phyloP scores from a whole-genome alignment of 2,329 filamentous ascomycete species.

The Paraphaeosphaeria minitans region DNA sequence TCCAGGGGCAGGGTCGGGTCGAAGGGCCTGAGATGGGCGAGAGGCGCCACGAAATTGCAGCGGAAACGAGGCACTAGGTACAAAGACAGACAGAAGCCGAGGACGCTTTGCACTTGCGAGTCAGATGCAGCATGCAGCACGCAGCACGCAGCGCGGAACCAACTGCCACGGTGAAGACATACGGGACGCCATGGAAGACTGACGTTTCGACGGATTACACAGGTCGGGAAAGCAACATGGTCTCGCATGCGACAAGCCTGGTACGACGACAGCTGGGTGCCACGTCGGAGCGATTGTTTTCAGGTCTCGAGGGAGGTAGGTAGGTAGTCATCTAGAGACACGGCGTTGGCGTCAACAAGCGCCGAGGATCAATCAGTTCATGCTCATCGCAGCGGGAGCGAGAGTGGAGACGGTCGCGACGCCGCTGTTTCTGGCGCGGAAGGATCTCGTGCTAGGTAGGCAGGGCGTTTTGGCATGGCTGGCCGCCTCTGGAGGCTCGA shows the following conservation, averaged over 20 bases:
- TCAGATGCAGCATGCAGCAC: neutral
- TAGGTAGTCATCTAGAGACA: too few species aligned
- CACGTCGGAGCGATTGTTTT: neutral
- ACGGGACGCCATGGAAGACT: neutral
- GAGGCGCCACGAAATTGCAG: constrained; percentile 4
- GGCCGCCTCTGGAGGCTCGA: neutral
- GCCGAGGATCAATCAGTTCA: constrained; percentile 5
- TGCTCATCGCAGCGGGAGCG: neutral
- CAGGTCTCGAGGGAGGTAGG: too few species aligned
- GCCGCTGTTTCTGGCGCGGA: neutral
- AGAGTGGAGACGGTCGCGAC: constrained; percentile 1
- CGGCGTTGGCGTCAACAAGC: neutral
- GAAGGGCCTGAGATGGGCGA: constrained; percentile 2
- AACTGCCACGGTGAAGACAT: neutral
- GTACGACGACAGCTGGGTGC: constrained; percentile 2
- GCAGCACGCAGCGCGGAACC: neutral
- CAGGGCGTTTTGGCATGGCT: neutral
- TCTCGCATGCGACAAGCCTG: constrained; percentile 2
- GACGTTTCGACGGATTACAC: constrained; percentile 9
- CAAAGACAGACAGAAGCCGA: neutral
- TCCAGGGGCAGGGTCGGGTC: neutral
- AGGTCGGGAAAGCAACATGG: constrained; percentile 10
- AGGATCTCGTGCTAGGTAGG: neutral
- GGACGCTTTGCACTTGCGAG: neutral
- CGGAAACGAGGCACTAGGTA: neutral